A percentile compares a stretch with the other conserved stretches of the same genome.
Conservation (phyloP, 306 rosid species). For the Hippophae rhamnoides region DNA sequence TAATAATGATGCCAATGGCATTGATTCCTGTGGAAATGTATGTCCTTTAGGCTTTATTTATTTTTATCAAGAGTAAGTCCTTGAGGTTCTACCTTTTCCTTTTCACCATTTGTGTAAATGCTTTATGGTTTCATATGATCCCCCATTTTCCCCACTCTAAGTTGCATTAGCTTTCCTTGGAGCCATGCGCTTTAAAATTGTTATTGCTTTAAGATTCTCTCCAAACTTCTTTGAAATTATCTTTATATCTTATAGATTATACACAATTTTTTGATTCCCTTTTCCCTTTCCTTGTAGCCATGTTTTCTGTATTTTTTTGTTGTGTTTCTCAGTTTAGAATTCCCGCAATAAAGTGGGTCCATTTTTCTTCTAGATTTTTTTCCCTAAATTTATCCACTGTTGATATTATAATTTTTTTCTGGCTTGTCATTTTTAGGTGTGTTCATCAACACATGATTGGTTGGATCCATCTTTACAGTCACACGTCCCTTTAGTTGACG, state of each 20-base stretch:
- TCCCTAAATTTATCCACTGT: background rate
- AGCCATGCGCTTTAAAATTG: no score
- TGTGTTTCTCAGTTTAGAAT: background rate
- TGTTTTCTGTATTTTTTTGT: background rate
- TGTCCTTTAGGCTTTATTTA: slow-evolving; percentile 16
- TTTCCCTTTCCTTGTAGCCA: no score
- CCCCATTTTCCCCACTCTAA: no score
- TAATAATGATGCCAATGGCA: slow-evolving; percentile 27
- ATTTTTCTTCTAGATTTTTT: background rate
- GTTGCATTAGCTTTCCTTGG: no score
- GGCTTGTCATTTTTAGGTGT: slow-evolving; percentile 36
- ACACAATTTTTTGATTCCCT: no score
- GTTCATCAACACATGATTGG: slow-evolving; percentile 49
- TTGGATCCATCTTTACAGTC: slow-evolving; percentile 57
- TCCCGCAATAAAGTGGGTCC: background rate
- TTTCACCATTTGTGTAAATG: background rate
- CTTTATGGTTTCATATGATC: background rate
- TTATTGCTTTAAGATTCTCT: no score
- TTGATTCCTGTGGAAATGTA: slow-evolving; percentile 68
- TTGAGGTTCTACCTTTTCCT: background rate
- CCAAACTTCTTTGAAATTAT: no score
- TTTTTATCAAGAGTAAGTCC: background rate
- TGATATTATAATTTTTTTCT: background rate
- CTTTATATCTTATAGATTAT: no score
- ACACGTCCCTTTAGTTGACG: slow-evolving; percentile 84